A percentile compares a stretch with the other conserved stretches of the same genome.
These are phyloP conservation scores for Saccharomycopsis sp. DNA, from an alignment of 805 yeast species.

Conservation along the genomic window DNA sequence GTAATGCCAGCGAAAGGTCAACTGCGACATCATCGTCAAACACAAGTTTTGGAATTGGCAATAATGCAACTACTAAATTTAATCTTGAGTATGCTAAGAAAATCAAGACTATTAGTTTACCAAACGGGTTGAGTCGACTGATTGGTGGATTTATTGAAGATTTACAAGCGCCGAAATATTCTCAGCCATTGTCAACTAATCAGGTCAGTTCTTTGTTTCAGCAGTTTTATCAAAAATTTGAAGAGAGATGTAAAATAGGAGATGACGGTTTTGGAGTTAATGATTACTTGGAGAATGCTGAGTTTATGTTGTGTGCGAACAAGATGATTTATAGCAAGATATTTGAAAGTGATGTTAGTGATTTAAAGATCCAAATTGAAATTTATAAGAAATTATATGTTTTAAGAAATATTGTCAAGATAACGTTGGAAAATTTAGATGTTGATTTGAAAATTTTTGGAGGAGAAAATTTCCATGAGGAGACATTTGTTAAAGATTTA, in stretches of 20 bases:
- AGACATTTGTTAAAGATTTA: slow-evolving; percentile 10
- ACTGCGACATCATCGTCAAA: neutral
- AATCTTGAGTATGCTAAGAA: slow-evolving; percentile 9
- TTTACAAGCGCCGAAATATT: slow-evolving; percentile 20
- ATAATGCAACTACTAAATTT: neutral
- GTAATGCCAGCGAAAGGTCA: neutral
- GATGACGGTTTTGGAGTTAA: neutral
- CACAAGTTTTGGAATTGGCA: neutral
- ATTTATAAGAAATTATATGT: slow-evolving; percentile 14
- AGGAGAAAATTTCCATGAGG: slow-evolving; percentile 2
- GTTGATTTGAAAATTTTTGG: slow-evolving; percentile 10
- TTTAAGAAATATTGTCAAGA: slow-evolving; percentile 8
- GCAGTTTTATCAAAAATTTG: slow-evolving; percentile 17
- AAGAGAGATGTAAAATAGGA: neutral
- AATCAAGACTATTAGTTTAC: slow-evolving; percentile 8
- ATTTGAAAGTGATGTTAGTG: slow-evolving; percentile 16
- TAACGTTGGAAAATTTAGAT: slow-evolving; percentile 12
- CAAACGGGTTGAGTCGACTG: slow-evolving; percentile 3
- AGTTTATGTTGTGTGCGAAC: slow-evolving; percentile 13
- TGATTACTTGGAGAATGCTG: slow-evolving; percentile 16
- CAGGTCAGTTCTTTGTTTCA: slow-evolving; percentile 19
- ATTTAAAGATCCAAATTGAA: slow-evolving; percentile 12
- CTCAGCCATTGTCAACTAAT: slow-evolving; percentile 20
- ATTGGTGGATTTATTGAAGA: slow-evolving; percentile 16
- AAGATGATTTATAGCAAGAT: slow-evolving; percentile 16